These are phyloP conservation scores for Wickerhamomyces bisporus DNA, from an alignment of 805 yeast genomes.

Conservation along the genomic window DNA sequence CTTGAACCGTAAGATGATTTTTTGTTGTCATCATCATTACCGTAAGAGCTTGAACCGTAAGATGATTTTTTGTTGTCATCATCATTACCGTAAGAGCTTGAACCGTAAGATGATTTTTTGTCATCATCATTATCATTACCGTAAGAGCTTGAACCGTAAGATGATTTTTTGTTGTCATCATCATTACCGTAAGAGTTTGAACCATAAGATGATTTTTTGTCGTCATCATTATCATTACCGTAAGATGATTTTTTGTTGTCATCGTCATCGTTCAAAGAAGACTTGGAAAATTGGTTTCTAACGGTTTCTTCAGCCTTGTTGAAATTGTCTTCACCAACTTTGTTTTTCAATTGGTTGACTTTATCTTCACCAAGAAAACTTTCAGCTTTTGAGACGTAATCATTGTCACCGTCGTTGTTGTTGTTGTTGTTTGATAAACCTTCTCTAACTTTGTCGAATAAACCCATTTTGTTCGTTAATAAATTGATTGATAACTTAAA, in stretches of 20 bases:
- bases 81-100: constrained; percentile 15
- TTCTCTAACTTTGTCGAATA: constrained; percentile 38
- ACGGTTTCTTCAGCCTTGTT: constrained; percentile 21
- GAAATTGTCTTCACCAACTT: constrained; percentile 26
- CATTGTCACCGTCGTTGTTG: constrained; percentile 12
- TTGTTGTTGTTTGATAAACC: constrained; percentile 21
- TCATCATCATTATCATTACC: constrained; percentile 6
- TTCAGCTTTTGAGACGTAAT: constrained; percentile 22
- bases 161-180: constrained; percentile 3
- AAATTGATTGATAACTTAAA: too few species aligned
- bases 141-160: constrained; percentile 18
- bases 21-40: not conserved
- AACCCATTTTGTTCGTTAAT: constrained; percentile 35
- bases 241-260: constrained; percentile 20
- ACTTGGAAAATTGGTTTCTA: constrained; percentile 23
- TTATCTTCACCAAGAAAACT: constrained; percentile 21
- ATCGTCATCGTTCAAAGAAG: constrained; percentile 21
- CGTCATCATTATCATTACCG: constrained; percentile 19
- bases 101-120: constrained; percentile 19
- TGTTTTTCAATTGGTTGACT: constrained; percentile 15
- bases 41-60: constrained; percentile 1
- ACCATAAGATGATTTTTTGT: constrained; percentile 9
- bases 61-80: constrained; percentile 9
- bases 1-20: constrained; percentile 3
- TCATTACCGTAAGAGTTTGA: constrained; percentile 14